Evolutionary conservation across 2,329 filamentous ascomycete species (phyloP).

Genomic region (Xylariaceae sp.): DNA sequence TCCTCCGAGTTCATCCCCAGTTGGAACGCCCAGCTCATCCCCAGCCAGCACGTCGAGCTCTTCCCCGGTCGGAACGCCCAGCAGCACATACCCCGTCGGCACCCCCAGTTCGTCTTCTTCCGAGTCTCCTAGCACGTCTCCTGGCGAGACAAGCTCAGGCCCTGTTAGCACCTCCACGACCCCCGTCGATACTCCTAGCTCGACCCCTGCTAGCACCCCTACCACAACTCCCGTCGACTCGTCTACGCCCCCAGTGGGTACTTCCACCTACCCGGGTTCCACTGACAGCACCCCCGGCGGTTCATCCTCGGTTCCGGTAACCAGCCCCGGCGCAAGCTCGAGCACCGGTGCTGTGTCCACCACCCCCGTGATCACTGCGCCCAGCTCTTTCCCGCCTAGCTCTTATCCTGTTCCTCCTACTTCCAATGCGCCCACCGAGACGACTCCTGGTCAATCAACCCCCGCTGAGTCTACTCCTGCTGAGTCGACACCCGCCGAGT

Average conservation of each 20-base stretch:
- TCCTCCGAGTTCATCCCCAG: background rate
- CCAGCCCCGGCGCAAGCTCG: slow-evolving; percentile 1
- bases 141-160: background rate
- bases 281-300: background rate
- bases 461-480: slow-evolving; percentile 5
- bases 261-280: too few relatives aligned
- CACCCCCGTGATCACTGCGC: background rate
- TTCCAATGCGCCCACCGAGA: background rate
- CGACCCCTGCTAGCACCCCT: background rate
- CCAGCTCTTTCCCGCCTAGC: background rate
- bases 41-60: background rate
- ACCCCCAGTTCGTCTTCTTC: background rate
- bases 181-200: background rate
- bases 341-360: background rate
- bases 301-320: background rate
- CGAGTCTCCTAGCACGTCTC: background rate
- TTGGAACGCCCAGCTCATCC: background rate
- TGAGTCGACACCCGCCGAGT: slow-evolving; percentile 9
- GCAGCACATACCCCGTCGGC: slow-evolving; percentile 1
- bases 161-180: background rate
- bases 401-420: background rate
- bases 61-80: background rate
- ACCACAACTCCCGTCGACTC: background rate
- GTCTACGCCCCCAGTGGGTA: background rate
- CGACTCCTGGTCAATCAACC: background rate